phyloP scores from a whole-genome alignment of 371 early-diverging fungal species.

The Dinochytrium kinnereticum region DNA sequence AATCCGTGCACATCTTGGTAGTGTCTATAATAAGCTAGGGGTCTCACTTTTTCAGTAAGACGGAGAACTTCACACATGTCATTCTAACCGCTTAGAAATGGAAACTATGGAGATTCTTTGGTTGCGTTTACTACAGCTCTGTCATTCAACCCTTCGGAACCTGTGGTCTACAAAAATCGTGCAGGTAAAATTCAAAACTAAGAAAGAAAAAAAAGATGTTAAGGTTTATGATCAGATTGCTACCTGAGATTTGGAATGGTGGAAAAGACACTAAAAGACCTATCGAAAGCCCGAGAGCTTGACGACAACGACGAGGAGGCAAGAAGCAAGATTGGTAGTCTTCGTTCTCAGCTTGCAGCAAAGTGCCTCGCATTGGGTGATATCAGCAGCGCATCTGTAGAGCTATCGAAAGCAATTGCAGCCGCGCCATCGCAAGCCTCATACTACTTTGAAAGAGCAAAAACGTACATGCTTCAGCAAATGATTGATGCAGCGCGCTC shows the following conservation, averaged over 20 bases:
- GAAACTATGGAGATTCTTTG: conserved; percentile 26
- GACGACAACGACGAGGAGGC: conserved; percentile 31
- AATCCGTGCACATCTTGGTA: conserved; percentile 39
- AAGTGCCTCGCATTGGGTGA: conserved; percentile 25
- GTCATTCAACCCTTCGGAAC: conserved; percentile 30
- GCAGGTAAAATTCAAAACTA: conserved; percentile 46
- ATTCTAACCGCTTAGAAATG: conserved; percentile 9
- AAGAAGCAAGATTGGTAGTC: conserved; percentile 25
- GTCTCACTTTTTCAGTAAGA: conserved; percentile 36
- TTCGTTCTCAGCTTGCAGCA: conserved; percentile 32
- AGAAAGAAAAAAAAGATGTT: no score
- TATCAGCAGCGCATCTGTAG: conserved; percentile 21
- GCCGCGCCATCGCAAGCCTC: conserved; percentile 22
- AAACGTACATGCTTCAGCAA: conserved; percentile 23
- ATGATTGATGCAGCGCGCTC: conserved; percentile 31
- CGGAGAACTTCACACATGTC: not conserved
- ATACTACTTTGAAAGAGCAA: conserved; percentile 33
- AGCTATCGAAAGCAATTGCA: conserved; percentile 36
- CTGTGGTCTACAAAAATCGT: conserved; percentile 43
- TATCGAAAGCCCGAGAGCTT: conserved; percentile 24
- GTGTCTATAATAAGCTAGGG: conserved; percentile 47
- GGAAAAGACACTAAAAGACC: conserved; percentile 23
- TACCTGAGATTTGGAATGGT: conserved; percentile 24
- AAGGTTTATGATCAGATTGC: conserved; percentile 35
- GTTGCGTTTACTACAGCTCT: conserved; percentile 37